Evolutionary conservation across 805 yeast genomes (phyloP).

Genomic region (Blastobotrys robertii): DNA sequence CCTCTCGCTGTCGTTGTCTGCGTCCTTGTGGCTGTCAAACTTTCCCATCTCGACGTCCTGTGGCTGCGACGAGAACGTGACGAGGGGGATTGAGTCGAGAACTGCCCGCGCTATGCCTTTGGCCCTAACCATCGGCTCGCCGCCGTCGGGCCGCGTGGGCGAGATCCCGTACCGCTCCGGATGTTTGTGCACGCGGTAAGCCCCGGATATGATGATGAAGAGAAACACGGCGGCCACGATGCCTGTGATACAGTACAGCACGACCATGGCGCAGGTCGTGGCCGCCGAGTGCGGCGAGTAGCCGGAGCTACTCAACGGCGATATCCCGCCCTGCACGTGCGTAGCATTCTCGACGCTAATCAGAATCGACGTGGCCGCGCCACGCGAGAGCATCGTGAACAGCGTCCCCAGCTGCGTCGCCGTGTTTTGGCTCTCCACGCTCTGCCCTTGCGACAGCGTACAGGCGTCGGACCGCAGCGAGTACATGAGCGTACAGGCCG

Average conservation of each 20-base stretch:
- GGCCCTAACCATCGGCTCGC: slow-evolving; percentile 17
- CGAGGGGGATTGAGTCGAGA: slow-evolving; percentile 28
- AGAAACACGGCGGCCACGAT: slow-evolving; percentile 22
- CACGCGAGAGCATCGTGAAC: slow-evolving; percentile 14
- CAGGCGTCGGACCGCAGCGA: slow-evolving; percentile 15
- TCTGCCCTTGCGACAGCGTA: slow-evolving; percentile 1
- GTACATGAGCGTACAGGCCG: slow-evolving; percentile 17
- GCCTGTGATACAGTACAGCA: slow-evolving; percentile 24
- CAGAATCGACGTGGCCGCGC: slow-evolving; percentile 11
- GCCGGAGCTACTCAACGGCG: slow-evolving; percentile 3
- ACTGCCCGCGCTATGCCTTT: slow-evolving; percentile 30
- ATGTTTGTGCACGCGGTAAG: slow-evolving; percentile 26
- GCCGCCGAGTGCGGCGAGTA: slow-evolving; percentile 5
- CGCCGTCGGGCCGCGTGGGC: slow-evolving; percentile 2
- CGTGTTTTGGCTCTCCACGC: not conserved
- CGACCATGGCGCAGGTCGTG: slow-evolving; percentile 22
- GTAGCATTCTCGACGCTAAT: slow-evolving; percentile 7
- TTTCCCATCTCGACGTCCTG: no score
- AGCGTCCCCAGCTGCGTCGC: slow-evolving; percentile 18
- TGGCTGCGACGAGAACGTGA: slow-evolving; percentile 11
- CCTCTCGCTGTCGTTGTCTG: not conserved
- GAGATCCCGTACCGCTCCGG: slow-evolving; percentile 27
- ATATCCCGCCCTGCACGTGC: not conserved
- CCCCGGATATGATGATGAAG: slow-evolving; percentile 25
- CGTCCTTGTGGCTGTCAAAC: not conserved